A percentile compares a stretch with the other conserved stretches of the same genome.
Conservation (phyloP, 306 rosid genomes). For the Trichosanthes truncata region DNA sequence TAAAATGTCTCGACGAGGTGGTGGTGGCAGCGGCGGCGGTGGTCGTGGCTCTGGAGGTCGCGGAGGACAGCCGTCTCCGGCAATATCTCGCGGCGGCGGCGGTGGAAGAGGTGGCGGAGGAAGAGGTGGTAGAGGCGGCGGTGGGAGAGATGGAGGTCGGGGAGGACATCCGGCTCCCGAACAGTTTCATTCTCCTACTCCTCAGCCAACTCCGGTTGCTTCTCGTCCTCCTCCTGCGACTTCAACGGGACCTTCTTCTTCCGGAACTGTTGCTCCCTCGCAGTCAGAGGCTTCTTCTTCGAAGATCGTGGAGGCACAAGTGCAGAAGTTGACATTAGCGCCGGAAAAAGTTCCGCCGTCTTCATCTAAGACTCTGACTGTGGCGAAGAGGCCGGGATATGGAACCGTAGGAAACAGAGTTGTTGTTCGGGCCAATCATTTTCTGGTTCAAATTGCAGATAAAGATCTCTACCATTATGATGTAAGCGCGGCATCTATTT, state of each 20-base stretch:
- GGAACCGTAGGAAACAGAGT: constrained; percentile 23
- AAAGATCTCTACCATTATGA: constrained; percentile 38
- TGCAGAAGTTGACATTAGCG: constrained; percentile 20
- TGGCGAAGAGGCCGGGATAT: constrained; percentile 33
- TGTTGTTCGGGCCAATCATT: constrained; percentile 51
- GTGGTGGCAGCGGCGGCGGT: background rate
- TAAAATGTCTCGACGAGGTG: background rate
- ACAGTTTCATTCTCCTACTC: background rate
- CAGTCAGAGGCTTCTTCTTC: background rate
- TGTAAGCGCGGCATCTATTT: background rate
- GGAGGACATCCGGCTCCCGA: background rate
- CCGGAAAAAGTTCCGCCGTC: background rate
- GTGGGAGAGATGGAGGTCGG: constrained; percentile 9
- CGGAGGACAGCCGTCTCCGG: constrained; percentile 6
- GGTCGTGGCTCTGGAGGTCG: background rate
- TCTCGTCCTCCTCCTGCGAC: background rate
- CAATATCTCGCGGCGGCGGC: background rate
- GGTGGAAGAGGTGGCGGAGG: constrained; percentile 5
- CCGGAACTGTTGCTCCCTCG: background rate
- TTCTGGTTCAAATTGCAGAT: constrained; percentile 24
- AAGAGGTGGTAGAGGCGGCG: background rate
- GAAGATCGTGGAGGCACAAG: background rate
- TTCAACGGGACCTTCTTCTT: background rate
- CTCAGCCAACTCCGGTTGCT: background rate
- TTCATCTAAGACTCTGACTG: constrained; percentile 23